Base-by-base conservation (phyloP, 306 rosid genomes). In the Canavalia gladiata region DNA sequence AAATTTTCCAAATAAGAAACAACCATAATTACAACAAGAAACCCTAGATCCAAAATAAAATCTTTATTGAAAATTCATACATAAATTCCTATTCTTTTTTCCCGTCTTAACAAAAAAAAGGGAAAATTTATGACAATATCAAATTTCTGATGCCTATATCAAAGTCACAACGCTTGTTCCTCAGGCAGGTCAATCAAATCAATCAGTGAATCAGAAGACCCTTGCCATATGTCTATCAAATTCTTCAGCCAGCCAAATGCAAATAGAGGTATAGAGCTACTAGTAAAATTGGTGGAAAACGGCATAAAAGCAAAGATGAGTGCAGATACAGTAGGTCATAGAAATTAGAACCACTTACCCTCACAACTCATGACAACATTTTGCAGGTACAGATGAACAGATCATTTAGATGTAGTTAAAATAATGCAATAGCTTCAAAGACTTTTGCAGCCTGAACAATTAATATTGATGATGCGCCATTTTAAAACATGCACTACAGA, bases 271-370 rank as follows among this genome's bases (percentile, higher is more conserved):
- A 42, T 62, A 45, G 18, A 63, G 25, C 25, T 2, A 64, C 25
- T 2, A 64, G 49, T 55, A 56, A 58, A 70, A 70, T 25, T 42
- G 74, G 54, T 59, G 35, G 52, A 66, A 46, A 72, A 45, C 10
- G 33, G 28, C 51, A 54, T 77, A 52, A 25, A 50, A 28, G 62
- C 3, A 78, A 72, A 56, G 8, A 31, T 35, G 25, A 64, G 51
- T 54, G 75, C 59, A 71, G 77, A 85, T 72, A 71, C 43, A 31
- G 39, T 33, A 11, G 28, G 56, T 58, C 64, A 55, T 62, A 70
- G 46, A 81, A 71, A 68, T 65, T 37, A 67, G 68, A 58, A 70
- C 52, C 55, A 50, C 68, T 51, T 25, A 62, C 50, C 58, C 62
- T 50, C 64, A 41, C 35, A 49, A 77, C 37, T 7, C 12, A 28